phyloP scores from a whole-genome alignment of 306 rosid species.

The Quercus suber region DNA sequence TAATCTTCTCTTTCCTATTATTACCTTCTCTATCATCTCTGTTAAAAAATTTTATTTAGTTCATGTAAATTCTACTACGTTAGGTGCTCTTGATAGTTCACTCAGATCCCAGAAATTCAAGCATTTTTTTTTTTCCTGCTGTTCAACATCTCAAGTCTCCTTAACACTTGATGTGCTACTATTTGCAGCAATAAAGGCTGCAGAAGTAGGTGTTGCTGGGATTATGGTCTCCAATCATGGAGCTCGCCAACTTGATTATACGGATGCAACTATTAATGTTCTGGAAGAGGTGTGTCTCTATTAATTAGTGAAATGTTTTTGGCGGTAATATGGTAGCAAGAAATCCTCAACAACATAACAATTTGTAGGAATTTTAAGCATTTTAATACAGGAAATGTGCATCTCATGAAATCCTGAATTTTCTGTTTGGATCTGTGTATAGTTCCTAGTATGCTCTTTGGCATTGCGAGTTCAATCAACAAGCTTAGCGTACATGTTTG shows the following conservation, averaged over 20 bases:
- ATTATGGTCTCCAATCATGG: conserved; percentile 36
- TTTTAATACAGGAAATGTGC: too few species aligned
- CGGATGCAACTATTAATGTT: conserved; percentile 30
- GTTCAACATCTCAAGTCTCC: neutral
- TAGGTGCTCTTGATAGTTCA: neutral
- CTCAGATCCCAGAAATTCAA: neutral
- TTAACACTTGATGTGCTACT: neutral
- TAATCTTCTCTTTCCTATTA: neutral
- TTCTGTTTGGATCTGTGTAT: too few species aligned
- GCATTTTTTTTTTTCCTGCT: neutral
- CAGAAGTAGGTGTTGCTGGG: conserved; percentile 26
- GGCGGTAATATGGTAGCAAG: neutral
- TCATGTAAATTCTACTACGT: neutral
- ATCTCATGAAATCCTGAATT: too few species aligned
- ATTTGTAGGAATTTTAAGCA: too few species aligned
- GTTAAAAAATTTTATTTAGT: neutral
- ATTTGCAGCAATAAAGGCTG: conserved; percentile 26
- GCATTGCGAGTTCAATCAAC: too few species aligned
- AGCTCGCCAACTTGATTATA: conserved; percentile 36
- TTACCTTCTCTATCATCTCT: neutral
- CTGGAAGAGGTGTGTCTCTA: conserved; percentile 24
- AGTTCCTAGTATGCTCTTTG: too few species aligned
- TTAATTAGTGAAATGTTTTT: neutral
- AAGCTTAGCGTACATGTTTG: too few species aligned
- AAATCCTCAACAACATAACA: too few species aligned